These are phyloP conservation scores for Closterium sp. DNA, from an alignment of 139 green algal genomes.

Conservation along the genomic window DNA sequence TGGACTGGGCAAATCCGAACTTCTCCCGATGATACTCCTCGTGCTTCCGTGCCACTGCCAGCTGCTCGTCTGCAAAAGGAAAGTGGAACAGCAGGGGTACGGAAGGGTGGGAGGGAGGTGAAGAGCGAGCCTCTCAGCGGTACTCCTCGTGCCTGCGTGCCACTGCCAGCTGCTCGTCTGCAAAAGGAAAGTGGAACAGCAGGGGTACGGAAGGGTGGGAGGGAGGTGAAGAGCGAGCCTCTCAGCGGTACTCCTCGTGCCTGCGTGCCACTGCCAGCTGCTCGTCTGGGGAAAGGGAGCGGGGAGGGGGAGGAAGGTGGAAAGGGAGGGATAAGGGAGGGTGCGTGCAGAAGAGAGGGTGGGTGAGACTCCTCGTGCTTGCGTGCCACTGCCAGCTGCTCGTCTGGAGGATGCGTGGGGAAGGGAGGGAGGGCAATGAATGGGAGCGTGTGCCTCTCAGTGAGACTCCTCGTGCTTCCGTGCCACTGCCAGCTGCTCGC, in stretches of 20 bases:
- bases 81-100: no score
- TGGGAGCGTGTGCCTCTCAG: no score
- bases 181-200: no score
- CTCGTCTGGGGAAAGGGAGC: conserved; percentile 41
- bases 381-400: conserved; percentile 84
- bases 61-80: conserved; percentile 69
- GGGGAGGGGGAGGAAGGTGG: no score
- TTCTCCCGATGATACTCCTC: conserved; percentile 64
- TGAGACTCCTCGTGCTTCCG: conserved; percentile 63
- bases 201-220: no score
- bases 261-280: conserved; percentile 84
- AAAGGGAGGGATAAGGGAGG: no score
- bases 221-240: no score
- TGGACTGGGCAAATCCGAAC: conserved; percentile 73
- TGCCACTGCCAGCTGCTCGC: conserved; percentile 85
- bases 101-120: no score
- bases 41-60: conserved; percentile 77
- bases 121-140: conserved; percentile 64
- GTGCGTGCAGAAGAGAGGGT: no score
- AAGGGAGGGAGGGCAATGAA: no score
- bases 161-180: conserved; percentile 78
- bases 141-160: conserved; percentile 67
- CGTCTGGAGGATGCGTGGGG: conserved; percentile 26
- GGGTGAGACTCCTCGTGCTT: conserved; percentile 66
- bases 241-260: conserved; percentile 66